Percentiles rank a stretch among this genome's conserved stretches.
phyloP scores from a whole-genome alignment of 768 basidiomycete genomes.

The Tylopilus felleus region DNA sequence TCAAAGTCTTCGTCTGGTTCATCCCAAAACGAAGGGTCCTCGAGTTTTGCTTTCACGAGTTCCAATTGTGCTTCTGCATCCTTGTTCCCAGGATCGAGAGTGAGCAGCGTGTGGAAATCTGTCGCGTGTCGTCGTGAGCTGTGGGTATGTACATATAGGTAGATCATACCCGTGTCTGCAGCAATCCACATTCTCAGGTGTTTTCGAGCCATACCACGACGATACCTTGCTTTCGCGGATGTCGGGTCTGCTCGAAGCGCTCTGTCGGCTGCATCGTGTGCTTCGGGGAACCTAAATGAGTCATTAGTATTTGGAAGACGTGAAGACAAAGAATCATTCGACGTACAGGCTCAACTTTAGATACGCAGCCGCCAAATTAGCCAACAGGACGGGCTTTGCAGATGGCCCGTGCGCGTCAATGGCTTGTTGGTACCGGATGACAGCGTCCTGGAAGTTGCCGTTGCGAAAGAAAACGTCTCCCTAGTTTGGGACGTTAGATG shows the following conservation, averaged over 20 bases:
- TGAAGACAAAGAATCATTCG: neutral
- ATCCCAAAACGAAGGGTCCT: neutral
- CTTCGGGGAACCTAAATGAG: slow-evolving; percentile 24
- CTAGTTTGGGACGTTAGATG: slow-evolving; percentile 19
- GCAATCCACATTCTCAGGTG: slow-evolving; percentile 17
- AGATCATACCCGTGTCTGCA: slow-evolving; percentile 23
- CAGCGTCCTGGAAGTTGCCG: slow-evolving; percentile 36
- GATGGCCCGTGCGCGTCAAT: slow-evolving; percentile 35
- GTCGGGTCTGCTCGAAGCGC: slow-evolving; percentile 31
- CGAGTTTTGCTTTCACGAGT: neutral
- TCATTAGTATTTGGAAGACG: neutral
- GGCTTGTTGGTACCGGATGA: slow-evolving; percentile 41
- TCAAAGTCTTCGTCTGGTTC: neutral
- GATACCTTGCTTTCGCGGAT: slow-evolving; percentile 34
- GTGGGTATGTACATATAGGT: no score
- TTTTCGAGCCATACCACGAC: slow-evolving; percentile 34
- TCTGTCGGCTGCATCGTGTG: slow-evolving; percentile 26
- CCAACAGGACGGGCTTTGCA: slow-evolving; percentile 34
- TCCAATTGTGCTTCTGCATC: slow-evolving; percentile 19
- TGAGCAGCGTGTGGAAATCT: slow-evolving; percentile 31
- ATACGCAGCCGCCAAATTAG: slow-evolving; percentile 42
- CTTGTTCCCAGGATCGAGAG: slow-evolving; percentile 25
- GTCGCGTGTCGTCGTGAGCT: neutral
- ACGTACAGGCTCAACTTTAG: slow-evolving; percentile 40
- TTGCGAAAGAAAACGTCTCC: slow-evolving; percentile 43